These are phyloP conservation scores for Singerocomus rubriflavus DNA, from an alignment of 1,284 basidiomycete genomes.

Conservation along the genomic window DNA sequence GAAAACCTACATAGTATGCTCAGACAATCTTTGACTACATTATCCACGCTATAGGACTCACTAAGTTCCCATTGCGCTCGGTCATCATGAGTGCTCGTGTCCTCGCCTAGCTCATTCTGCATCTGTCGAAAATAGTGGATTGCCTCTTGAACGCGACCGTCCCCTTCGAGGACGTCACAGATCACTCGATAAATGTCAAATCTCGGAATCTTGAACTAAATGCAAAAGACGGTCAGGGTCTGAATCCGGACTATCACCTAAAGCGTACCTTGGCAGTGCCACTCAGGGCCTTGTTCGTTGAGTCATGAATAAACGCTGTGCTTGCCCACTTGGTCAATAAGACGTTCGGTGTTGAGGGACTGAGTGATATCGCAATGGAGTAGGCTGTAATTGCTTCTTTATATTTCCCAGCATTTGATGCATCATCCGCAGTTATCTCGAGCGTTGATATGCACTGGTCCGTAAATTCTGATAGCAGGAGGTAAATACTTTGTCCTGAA, in stretches of 20 bases:
- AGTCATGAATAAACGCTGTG: too few relatives aligned
- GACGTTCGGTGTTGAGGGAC: not conserved
- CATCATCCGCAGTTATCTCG: not conserved
- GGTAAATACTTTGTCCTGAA: not conserved
- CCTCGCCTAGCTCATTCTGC: not conserved
- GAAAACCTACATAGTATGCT: too few relatives aligned
- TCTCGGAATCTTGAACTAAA: not conserved
- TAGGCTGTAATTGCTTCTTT: conserved; percentile 1
- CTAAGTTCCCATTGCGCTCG: not conserved
- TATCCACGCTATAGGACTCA: not conserved
- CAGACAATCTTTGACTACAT: too few relatives aligned
- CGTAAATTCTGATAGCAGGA: not conserved
- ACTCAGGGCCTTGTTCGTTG: not conserved
- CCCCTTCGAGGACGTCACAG: not conserved
- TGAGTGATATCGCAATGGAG: not conserved
- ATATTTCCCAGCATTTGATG: not conserved
- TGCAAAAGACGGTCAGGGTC: not conserved
- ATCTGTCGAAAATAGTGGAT: not conserved
- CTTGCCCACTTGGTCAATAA: not conserved
- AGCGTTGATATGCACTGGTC: not conserved
- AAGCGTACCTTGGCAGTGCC: not conserved
- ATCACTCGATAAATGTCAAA: not conserved
- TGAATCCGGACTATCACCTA: not conserved
- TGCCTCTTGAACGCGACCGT: not conserved
- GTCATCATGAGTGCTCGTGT: not conserved